Evolutionary conservation across 1,139 yeast genomes (phyloP), one percentile per base, ranked within the genome.

Genomic region (Yamadazyma songkhlaensis): DNA sequence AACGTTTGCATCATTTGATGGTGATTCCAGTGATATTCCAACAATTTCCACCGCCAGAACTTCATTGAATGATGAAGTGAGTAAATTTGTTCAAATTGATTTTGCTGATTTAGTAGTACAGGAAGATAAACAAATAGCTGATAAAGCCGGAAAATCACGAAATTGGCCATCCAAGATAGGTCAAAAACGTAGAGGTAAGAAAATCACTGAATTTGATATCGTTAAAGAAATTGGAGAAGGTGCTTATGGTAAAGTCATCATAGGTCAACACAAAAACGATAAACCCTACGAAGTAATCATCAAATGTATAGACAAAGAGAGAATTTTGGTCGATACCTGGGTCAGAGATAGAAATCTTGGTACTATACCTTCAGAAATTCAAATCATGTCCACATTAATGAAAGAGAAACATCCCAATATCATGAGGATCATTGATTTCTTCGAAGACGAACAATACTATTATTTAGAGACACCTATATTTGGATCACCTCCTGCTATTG

Each of bases 281-380:
- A 74, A 77, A 0, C 61, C 62, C 9, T 83, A 86, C 54, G 77
- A 73, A 43, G 81, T 89, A 27, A 89, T 90, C 10, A 76, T 92
- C 46, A 92, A 92, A 59, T 81, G 95, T 50, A 92, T 92, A 34
- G 86, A 87, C 54, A 92, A 92, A 54, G 96, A 89, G 49, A 77
- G 96, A 39, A 92, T 92, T 49, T 67, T 92, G 53, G 97, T 92
- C 7, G 98, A 92, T 58, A 88, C 97, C 0, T 92, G 98, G 98
- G 95, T 89, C 2, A 71, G 97, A 40, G 97, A 92, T 59, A 75
- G 96, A 15, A 77, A 77, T 45, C 66, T 90, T 30, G 98, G 98
- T 4, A 90, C 96, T 0, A 85, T 92, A 24, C 97, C 98, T 0
- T 81, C 92, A 12, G 98, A 92, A 59, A 92, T 92, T 50, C 95